These are phyloP conservation scores for Pontederia paniculata DNA, from an alignment of 176 grass and related monocot genomes.

Conservation along the genomic window DNA sequence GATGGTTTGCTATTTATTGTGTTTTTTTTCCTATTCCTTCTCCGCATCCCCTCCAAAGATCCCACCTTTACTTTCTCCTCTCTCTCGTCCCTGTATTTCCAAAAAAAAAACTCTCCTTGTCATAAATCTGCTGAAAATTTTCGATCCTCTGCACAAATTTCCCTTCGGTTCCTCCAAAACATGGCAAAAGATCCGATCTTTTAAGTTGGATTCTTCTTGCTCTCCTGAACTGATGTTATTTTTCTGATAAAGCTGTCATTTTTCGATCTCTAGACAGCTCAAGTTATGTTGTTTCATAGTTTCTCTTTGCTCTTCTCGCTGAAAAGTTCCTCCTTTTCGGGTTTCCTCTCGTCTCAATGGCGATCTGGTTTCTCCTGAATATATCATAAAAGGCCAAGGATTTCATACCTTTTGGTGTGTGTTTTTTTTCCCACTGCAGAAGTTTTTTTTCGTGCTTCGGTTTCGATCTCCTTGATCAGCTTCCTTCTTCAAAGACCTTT, in stretches of 20 bases:
- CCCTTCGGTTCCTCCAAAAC: neutral
- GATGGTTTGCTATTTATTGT: no score
- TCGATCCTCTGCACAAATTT: neutral
- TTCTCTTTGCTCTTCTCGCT: neutral
- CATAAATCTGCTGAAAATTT: neutral
- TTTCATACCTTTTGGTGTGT: neutral
- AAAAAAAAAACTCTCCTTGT: no score
- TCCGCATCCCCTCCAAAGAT: neutral
- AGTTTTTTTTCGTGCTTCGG: neutral
- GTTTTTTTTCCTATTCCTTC: neutral
- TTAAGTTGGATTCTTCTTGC: neutral
- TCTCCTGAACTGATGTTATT: neutral
- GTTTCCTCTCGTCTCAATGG: neutral
- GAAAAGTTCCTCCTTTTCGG: neutral
- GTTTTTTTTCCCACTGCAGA: neutral
- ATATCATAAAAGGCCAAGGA: neutral
- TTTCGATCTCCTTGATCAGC: no score
- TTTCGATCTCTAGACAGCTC: neutral
- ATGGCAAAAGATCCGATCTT: neutral
- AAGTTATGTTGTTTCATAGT: neutral
- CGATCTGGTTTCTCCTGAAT: neutral
- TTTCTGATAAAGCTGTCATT: neutral
- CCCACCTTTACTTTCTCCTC: slow-evolving; percentile 1
- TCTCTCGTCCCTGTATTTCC: neutral
- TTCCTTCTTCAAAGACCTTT: neutral